Evolutionary conservation across 2,329 filamentous ascomycete species (phyloP), one percentile per base, ranked within the genome.

Genomic region (Chaetothyriales sp.): DNA sequence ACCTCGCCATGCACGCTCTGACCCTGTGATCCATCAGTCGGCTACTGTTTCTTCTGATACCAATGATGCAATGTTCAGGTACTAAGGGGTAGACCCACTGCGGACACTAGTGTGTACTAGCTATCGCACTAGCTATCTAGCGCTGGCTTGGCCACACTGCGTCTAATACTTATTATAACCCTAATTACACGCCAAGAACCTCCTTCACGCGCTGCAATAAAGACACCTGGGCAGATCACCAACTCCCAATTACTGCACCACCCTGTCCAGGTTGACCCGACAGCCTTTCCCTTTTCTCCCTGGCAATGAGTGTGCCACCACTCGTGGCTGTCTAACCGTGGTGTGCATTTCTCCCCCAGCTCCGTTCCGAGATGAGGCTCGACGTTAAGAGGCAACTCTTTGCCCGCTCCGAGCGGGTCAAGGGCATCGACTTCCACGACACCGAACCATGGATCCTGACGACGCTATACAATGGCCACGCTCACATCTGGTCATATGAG

Each of bases 401-500:
- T 50, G 55, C 55, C 48, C 55, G 54, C 70, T 93, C 86, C 64
- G 87, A 96, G 78, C 84, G 90, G 73, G 90, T 96, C 60, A 96
- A 96, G 74, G 84, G 85, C 66, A 88, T 95, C 69, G 90, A 96
- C 74, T 96, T 95, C 68, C 90, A 96, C 68, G 89, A 54, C 43
- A 86, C 87, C 53, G 90, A 95, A 74, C 88, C 89, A 80, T 95
- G 90, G 78, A 81, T 83, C 57, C 78, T 96, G 64, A 95, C 90
- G 28, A 96, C 92, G 20, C 75, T 98, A 58, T 98, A 98, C 72
- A 95, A 86, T 74, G 88, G 92, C 68, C 90, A 96, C 74, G 92
- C 94, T 66, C 93, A 96, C 74, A 96, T 98, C 66, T 96, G 92
- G 89, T 95, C 90, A 32, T 95, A 94, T 70, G 90, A 94, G 71